phyloP scores from a whole-genome alignment of 169 alveolate species.

The Plasmodium vivax region DNA sequence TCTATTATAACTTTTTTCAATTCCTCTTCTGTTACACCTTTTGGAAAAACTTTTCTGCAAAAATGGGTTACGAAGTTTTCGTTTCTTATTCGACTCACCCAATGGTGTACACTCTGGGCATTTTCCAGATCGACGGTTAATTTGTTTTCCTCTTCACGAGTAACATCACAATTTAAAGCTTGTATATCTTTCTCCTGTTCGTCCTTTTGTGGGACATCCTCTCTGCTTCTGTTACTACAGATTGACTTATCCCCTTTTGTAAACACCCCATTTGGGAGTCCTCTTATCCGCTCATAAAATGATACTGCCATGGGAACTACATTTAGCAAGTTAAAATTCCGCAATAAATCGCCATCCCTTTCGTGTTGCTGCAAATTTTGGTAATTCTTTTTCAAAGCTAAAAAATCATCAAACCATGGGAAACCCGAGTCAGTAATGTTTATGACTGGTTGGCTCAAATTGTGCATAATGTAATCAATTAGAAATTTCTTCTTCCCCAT shows the following conservation, averaged over 20 bases:
- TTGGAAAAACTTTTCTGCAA: constrained; percentile 28
- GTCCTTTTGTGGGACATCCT: background rate
- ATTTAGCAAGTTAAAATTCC: background rate
- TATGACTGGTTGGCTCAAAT: constrained; percentile 74
- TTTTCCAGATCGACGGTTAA: constrained; percentile 32
- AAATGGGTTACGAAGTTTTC: constrained; percentile 23
- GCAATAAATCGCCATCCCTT: background rate
- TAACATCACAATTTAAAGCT: background rate
- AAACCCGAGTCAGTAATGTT: constrained; percentile 26
- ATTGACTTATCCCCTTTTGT: background rate
- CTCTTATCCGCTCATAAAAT: constrained; percentile 9
- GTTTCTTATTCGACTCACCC: constrained; percentile 58
- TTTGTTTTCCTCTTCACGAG: background rate
- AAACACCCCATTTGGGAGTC: background rate
- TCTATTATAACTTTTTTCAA: constrained; percentile 55
- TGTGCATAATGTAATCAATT: constrained; percentile 76
- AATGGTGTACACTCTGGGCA: constrained; percentile 10
- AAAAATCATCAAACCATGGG: constrained; percentile 66
- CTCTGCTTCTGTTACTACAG: background rate
- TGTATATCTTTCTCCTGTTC: background rate
- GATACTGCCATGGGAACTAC: background rate
- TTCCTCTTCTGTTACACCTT: constrained; percentile 54
- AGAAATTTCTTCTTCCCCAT: constrained; percentile 83
- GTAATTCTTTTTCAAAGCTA: constrained; percentile 18
- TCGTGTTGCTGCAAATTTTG: constrained; percentile 15